These are phyloP conservation scores for Silene conica DNA, from an alignment of 148 eudicot species.

Conservation along the genomic window DNA sequence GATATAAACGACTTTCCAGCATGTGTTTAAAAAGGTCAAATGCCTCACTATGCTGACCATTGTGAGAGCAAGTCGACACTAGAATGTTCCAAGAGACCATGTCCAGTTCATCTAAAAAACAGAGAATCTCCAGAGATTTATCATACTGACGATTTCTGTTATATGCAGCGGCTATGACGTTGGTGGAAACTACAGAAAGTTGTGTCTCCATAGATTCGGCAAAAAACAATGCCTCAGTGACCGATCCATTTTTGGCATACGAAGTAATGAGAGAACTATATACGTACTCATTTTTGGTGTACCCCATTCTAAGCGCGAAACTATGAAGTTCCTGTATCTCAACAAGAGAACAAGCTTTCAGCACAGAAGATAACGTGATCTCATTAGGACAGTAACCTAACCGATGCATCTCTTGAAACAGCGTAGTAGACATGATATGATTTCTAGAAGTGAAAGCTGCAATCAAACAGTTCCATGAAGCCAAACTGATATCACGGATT, in stretches of 20 bases:
- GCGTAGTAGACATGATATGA: slow-evolving; percentile 19
- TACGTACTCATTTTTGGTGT: slow-evolving; percentile 39
- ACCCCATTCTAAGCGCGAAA: slow-evolving; percentile 47
- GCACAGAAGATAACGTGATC: slow-evolving; percentile 46
- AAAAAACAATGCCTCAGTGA: slow-evolving; percentile 49
- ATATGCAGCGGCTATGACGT: slow-evolving; percentile 65
- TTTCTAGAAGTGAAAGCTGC: slow-evolving; percentile 35
- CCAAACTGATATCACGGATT: slow-evolving; percentile 48
- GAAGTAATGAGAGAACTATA: slow-evolving; percentile 52
- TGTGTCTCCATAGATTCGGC: slow-evolving; percentile 26
- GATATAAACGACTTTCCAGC: slow-evolving; percentile 39
- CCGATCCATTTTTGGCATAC: slow-evolving; percentile 50
- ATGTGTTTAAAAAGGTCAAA: slow-evolving; percentile 65
- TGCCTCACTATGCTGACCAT: slow-evolving; percentile 56
- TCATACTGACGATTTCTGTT: slow-evolving; percentile 52
- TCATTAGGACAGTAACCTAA: slow-evolving; percentile 47
- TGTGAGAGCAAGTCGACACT: slow-evolving; percentile 66
- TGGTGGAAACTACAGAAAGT: slow-evolving; percentile 45
- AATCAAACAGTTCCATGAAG: slow-evolving; percentile 70
- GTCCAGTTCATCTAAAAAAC: slow-evolving; percentile 53
- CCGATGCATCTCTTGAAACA: slow-evolving; percentile 51
- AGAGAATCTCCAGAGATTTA: slow-evolving; percentile 52
- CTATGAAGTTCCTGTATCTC: slow-evolving; percentile 62
- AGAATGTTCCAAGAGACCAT: slow-evolving; percentile 65
- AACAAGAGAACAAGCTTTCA: slow-evolving; percentile 34